phyloP scores from a whole-genome alignment of 805 yeast genomes.

The Metschnikowia cubensis region DNA sequence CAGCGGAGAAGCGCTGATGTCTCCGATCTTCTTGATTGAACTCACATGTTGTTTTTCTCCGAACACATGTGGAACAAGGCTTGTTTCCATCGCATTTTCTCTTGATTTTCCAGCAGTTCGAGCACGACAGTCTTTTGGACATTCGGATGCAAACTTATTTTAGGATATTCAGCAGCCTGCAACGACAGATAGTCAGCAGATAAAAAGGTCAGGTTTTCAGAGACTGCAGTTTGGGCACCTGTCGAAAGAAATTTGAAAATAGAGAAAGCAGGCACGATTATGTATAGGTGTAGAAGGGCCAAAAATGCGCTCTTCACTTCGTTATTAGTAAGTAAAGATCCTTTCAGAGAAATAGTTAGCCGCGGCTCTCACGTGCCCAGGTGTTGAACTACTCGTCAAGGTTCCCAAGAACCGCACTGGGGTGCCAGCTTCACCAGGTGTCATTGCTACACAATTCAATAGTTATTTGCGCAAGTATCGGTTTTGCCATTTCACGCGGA shows the following conservation, averaged over 20 bases:
- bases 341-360: background rate
- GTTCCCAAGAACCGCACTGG: no score
- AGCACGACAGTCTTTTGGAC: constrained; percentile 14
- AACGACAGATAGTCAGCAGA: background rate
- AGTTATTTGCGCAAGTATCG: no score
- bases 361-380: background rate
- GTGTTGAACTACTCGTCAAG: no score
- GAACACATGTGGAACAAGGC: constrained; percentile 16
- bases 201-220: background rate
- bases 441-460: no score
- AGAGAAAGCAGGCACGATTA: background rate
- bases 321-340: background rate
- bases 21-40: constrained; percentile 16
- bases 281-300: background rate
- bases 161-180: background rate
- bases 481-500: no score
- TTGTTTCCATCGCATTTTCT: constrained; percentile 18
- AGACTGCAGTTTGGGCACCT: background rate
- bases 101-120: constrained; percentile 18
- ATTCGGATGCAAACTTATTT: background rate
- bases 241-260: background rate
- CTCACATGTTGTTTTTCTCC: constrained; percentile 12
- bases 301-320: background rate
- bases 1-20: constrained; percentile 16
- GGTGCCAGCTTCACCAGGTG: no score